Conservation (phyloP, 2,329 filamentous ascomycete species). For the Zasmidium cellare region DNA sequence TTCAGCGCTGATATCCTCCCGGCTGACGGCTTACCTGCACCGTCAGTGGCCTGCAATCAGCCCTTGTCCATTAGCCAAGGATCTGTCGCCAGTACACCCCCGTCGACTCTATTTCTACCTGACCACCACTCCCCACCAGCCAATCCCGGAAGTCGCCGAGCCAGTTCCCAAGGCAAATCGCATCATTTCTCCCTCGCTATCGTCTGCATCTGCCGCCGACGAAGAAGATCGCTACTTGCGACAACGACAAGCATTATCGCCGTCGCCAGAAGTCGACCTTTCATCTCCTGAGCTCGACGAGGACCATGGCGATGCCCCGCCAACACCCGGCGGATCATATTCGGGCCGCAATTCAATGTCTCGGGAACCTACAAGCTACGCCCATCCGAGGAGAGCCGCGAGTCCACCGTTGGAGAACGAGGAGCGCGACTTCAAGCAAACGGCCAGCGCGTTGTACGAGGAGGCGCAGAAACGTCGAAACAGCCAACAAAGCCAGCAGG, state of each 20-base stretch:
- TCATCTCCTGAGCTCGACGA: slow-evolving; percentile 85
- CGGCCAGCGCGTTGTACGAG: slow-evolving; percentile 78
- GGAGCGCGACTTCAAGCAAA: slow-evolving; percentile 95
- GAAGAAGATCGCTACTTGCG: slow-evolving; percentile 64
- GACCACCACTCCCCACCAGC: slow-evolving; percentile 80
- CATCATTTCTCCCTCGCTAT: slow-evolving; percentile 82
- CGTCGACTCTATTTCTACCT: slow-evolving; percentile 96
- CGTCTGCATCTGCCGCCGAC: slow-evolving; percentile 70
- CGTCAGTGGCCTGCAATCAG: slow-evolving; percentile 74
- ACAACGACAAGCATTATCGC: slow-evolving; percentile 69
- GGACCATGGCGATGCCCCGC: slow-evolving; percentile 56
- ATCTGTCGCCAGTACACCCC: slow-evolving; percentile 87
- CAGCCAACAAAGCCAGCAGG: slow-evolving; percentile 38
- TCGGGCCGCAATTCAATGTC: slow-evolving; percentile 46
- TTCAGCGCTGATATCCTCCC: slow-evolving; percentile 90
- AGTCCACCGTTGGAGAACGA: slow-evolving; percentile 91
- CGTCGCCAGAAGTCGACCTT: slow-evolving; percentile 90
- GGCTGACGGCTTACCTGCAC: slow-evolving; percentile 85
- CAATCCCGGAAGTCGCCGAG: slow-evolving; percentile 64
- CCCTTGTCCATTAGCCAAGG: slow-evolving; percentile 88
- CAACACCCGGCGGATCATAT: slow-evolving; percentile 65
- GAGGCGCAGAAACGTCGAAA: slow-evolving; percentile 45
- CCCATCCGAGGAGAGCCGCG: slow-evolving; percentile 68
- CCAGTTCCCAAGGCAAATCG: slow-evolving; percentile 44
- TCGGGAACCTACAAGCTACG: slow-evolving; percentile 43